These are phyloP conservation scores for Tarenaya hassleriana DNA, from an alignment of 345 rosid species.

Conservation along the genomic window DNA sequence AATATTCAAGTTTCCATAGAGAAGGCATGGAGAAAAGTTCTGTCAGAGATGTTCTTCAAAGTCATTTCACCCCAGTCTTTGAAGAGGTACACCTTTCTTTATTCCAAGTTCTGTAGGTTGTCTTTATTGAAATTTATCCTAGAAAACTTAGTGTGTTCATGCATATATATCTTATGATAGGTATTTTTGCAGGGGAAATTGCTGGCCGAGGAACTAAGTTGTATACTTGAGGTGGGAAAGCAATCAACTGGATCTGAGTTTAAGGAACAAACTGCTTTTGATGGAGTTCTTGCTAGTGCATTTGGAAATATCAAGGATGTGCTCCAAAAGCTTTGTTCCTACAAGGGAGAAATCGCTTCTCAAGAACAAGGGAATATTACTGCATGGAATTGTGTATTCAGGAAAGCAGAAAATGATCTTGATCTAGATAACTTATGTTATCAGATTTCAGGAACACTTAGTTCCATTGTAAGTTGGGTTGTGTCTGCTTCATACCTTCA, in stretches of 20 bases:
- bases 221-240: conserved; percentile 20
- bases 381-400: conserved; percentile 58
- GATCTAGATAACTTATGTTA: conserved; percentile 42
- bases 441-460: conserved; percentile 40
- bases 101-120: not conserved
- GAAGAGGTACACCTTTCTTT: conserved; percentile 45
- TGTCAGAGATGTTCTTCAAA: conserved; percentile 40
- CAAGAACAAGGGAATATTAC: conserved; percentile 47
- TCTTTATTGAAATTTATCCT: conserved; percentile 6
- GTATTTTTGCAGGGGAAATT: conserved; percentile 48
- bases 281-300: conserved; percentile 33
- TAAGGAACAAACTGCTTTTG: conserved; percentile 32
- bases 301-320: conserved; percentile 36
- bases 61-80: conserved; percentile 41
- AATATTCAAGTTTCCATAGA: conserved; percentile 32
- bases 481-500: conserved; percentile 6
- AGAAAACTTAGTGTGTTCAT: too few relatives aligned
- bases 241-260: conserved; percentile 25
- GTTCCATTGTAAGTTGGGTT: conserved; percentile 47
- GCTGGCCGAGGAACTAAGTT: conserved; percentile 43
- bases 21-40: conserved; percentile 40
- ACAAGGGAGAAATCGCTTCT: conserved; percentile 25
- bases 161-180: not conserved
- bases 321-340: conserved; percentile 39
- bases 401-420: conserved; percentile 40